Evolutionary conservation across 2,329 filamentous ascomycete genomes (phyloP).

Genomic region (Penicillium glabrum): DNA sequence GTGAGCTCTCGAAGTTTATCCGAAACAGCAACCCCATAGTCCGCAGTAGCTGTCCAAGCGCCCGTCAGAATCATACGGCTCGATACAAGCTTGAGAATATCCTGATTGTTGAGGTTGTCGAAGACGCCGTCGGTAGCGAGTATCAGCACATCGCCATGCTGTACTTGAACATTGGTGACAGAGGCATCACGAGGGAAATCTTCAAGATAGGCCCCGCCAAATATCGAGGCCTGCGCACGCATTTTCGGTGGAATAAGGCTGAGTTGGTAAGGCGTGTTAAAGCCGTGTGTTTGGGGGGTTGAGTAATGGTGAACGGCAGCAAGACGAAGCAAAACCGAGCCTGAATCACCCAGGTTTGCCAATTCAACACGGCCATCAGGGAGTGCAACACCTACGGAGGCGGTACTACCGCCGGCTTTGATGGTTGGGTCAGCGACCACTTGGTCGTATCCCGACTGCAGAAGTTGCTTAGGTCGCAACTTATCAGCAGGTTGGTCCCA

Average conservation of each 20-base stretch:
- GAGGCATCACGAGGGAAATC: conserved; percentile 84
- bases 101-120: conserved; percentile 91
- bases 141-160: conserved; percentile 89
- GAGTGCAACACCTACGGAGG: conserved; percentile 77
- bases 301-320: conserved; percentile 84
- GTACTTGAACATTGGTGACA: conserved; percentile 71
- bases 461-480: conserved; percentile 64
- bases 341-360: conserved; percentile 93
- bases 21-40: conserved; percentile 63
- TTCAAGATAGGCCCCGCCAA: conserved; percentile 77
- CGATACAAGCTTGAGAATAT: conserved; percentile 79
- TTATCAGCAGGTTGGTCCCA: conserved; percentile 45
- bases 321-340: conserved; percentile 81
- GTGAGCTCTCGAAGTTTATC: conserved; percentile 59
- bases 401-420: conserved; percentile 83
- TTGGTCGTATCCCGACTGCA: conserved; percentile 81
- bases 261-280: conserved; percentile 96
- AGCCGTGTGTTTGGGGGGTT: conserved; percentile 87
- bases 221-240: conserved; percentile 75
- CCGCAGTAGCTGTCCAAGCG: conserved; percentile 68
- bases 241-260: conserved; percentile 81
- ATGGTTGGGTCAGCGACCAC: conserved; percentile 74
- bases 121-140: conserved; percentile 94
- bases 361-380: conserved; percentile 76
- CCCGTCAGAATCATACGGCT: conserved; percentile 70